Conservation (phyloP, 2,329 filamentous ascomycete species). For the Seiridium cupressi region DNA sequence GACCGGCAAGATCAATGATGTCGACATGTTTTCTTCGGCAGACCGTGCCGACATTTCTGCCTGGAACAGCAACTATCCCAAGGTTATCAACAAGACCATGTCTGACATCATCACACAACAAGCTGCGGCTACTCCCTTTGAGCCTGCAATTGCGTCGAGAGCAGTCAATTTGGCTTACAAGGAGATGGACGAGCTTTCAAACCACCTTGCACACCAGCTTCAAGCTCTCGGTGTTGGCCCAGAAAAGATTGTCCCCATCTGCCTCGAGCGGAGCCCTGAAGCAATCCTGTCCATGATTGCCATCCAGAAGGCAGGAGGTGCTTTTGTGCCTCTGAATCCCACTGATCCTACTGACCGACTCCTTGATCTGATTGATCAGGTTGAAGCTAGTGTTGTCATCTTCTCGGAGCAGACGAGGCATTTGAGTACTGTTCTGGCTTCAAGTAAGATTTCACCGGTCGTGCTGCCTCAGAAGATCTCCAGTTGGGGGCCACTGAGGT, state of each 20-base stretch:
- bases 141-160: background rate
- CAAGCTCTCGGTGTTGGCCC: conserved; percentile 2
- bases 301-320: conserved; percentile 22
- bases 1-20: background rate
- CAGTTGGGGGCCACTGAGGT: background rate
- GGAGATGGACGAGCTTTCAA: background rate
- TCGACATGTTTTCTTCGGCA: conserved; percentile 5
- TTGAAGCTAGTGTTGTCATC: background rate
- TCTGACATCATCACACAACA: conserved; percentile 1
- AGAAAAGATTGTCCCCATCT: conserved; percentile 17
- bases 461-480: background rate
- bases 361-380: conserved; percentile 1
- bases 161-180: background rate
- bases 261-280: conserved; percentile 23
- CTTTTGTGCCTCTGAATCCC: conserved; percentile 27
- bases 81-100: background rate
- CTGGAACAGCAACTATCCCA: conserved; percentile 7
- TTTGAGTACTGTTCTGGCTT: background rate
- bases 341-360: conserved; percentile 20
- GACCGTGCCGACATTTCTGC: conserved; percentile 1
- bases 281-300: conserved; percentile 22
- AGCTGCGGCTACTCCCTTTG: background rate
- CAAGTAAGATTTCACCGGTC: background rate
- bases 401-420: conserved; percentile 1
- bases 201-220: background rate